A percentile compares a stretch with the other conserved stretches of the same genome.
Conservation (phyloP, 345 rosid genomes). For the Microthlaspi erraticum region DNA sequence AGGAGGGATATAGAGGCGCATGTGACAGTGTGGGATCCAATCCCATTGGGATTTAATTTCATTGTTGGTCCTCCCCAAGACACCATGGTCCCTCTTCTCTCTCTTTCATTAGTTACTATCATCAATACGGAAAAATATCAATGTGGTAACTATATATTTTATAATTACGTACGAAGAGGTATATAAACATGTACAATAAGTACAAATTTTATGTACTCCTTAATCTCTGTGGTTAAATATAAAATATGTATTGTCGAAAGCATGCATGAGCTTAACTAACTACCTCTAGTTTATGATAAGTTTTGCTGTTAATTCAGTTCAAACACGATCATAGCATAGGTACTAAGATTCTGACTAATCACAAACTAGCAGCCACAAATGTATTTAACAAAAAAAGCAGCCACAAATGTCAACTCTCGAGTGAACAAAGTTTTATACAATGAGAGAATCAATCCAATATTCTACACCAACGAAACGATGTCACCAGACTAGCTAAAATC, state of each 20-base stretch:
- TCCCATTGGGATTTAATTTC: conserved; percentile 49
- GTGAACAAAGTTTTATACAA: background rate
- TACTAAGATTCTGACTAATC: background rate
- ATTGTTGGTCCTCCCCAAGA: conserved; percentile 61
- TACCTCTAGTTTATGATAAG: background rate
- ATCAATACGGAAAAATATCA: conserved; percentile 30
- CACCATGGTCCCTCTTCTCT: conserved; percentile 59
- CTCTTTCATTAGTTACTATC: conserved; percentile 13
- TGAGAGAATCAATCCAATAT: background rate
- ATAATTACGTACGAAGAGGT: conserved; percentile 39
- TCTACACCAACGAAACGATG: background rate
- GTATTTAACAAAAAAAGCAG: background rate
- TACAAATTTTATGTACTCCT: conserved; percentile 33
- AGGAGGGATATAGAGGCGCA: conserved; percentile 37
- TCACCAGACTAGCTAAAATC: conserved; percentile 11
- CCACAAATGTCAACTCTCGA: conserved; percentile 1
- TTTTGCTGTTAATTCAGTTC: background rate
- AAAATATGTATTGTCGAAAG: background rate
- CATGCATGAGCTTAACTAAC: conserved; percentile 2
- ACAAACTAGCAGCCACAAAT: conserved; percentile 9
- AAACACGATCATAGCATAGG: background rate
- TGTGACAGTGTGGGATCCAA: conserved; percentile 67
- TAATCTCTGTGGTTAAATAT: conserved; percentile 19
- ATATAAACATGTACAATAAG: conserved; percentile 37
- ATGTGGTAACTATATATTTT: conserved; percentile 28